Percentiles rank a stretch among this genome's conserved stretches.
These are phyloP conservation scores for Curvularia lunata DNA, from an alignment of 2,329 filamentous ascomycete genomes.

Conservation along the genomic window DNA sequence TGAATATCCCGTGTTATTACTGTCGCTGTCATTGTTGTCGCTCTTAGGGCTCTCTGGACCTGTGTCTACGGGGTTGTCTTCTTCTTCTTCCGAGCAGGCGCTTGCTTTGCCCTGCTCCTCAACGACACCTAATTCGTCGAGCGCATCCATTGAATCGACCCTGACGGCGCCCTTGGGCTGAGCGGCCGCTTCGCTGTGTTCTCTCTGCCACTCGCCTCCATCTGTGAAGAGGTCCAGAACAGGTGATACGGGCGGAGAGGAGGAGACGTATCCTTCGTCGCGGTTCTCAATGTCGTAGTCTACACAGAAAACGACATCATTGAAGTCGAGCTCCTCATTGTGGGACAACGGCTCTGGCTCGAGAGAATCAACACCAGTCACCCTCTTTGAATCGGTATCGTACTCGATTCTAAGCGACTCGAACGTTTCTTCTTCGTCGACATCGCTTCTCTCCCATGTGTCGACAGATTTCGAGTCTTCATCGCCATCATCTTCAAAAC, in stretches of 20 bases:
- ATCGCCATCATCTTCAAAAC: not conserved
- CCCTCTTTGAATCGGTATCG: not conserved
- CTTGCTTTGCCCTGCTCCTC: not conserved
- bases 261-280: constrained; percentile 20
- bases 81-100: not conserved
- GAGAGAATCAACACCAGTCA: not conserved
- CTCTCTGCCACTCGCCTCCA: not conserved
- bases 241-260: constrained; percentile 11
- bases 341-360: not conserved
- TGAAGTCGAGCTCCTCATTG: constrained; percentile 13
- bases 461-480: constrained; percentile 2
- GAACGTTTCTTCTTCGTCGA: not conserved
- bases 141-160: constrained; percentile 14
- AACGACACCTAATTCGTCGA: not conserved
- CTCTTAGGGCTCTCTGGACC: not conserved
- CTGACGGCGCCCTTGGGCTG: not conserved
- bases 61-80: too few relatives aligned
- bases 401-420: not conserved
- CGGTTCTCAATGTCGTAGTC: not conserved
- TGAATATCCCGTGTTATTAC: not conserved
- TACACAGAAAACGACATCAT: constrained; percentile 10
- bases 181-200: not conserved
- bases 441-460: not conserved
- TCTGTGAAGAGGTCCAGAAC: not conserved
- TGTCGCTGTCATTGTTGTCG: not conserved